Percentiles rank a stretch among this genome's conserved stretches.
phyloP scores from a whole-genome alignment of 257 asterid genomes.

The Nicotiana benthamiana region DNA sequence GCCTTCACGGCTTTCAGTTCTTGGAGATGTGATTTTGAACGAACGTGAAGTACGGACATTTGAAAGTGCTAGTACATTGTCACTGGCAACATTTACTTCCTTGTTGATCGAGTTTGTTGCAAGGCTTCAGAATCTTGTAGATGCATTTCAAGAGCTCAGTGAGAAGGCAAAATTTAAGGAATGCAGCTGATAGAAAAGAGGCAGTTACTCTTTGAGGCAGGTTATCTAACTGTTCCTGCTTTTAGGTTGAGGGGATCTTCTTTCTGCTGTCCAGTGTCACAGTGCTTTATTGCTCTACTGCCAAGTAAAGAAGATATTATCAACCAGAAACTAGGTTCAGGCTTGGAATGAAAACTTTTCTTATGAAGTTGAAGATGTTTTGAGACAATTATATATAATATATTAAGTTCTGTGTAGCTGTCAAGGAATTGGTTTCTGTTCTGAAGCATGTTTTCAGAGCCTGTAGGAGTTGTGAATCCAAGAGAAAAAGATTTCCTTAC shows the following conservation, averaged over 20 bases:
- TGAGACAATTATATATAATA: not conserved
- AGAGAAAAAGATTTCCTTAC: not conserved
- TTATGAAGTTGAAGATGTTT: not conserved
- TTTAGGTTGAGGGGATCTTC: not conserved
- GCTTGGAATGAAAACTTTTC: not conserved
- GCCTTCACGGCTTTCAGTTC: conserved; percentile 88
- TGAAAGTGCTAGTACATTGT: conserved; percentile 87
- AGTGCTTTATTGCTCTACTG: not conserved
- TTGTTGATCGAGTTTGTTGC: conserved; percentile 87
- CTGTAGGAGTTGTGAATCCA: not conserved
- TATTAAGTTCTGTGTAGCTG: not conserved
- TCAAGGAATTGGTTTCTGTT: not conserved
- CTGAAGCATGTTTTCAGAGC: conserved; percentile 6
- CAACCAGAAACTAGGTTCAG: not conserved
- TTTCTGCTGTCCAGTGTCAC: not conserved
- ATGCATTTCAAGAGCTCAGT: conserved; percentile 59
- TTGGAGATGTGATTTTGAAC: conserved; percentile 55
- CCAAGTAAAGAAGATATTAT: not conserved
- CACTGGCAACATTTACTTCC: conserved; percentile 79
- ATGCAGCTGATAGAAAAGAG: conserved; percentile 20
- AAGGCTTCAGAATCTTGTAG: conserved; percentile 78
- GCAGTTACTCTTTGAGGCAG: conserved; percentile 31
- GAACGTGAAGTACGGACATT: conserved; percentile 78
- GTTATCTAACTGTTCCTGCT: conserved; percentile 25
- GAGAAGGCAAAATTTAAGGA: conserved; percentile 71